Evolutionary conservation across 2,329 filamentous ascomycete genomes (phyloP).

Genomic region (Aspergillus pseudoviridinutans): DNA sequence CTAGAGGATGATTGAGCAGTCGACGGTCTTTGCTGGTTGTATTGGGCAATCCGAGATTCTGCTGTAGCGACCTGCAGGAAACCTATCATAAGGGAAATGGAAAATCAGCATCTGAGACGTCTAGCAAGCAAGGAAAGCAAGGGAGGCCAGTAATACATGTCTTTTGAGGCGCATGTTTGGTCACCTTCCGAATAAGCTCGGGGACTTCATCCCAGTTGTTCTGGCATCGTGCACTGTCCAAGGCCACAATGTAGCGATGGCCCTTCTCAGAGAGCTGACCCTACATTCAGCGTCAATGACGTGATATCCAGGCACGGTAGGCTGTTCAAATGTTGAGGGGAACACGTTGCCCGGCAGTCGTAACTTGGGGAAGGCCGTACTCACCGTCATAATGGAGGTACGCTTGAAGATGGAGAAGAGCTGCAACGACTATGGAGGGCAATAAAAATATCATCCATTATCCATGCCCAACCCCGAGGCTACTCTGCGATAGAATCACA

Average conservation of each 20-base stretch:
- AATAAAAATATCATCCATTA: constrained; percentile 13
- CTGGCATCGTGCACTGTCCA: constrained; percentile 83
- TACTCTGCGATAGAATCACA: constrained; percentile 9
- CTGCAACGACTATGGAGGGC: constrained; percentile 9
- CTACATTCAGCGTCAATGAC: constrained; percentile 28
- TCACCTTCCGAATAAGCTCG: constrained; percentile 86
- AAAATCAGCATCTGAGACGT: constrained; percentile 13
- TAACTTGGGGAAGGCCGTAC: constrained; percentile 3
- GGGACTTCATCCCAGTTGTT: constrained; percentile 82
- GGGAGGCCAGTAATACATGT: constrained; percentile 58
- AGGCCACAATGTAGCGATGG: constrained; percentile 71
- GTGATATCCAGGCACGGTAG: background rate
- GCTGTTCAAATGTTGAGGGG: background rate
- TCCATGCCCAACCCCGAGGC: constrained; percentile 18
- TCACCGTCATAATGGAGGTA: constrained; percentile 21
- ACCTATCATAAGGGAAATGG: constrained; percentile 46
- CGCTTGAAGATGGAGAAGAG: constrained; percentile 5
- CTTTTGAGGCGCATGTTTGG: constrained; percentile 84
- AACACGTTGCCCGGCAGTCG: background rate
- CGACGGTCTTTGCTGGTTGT: constrained; percentile 37
- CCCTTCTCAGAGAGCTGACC: constrained; percentile 66
- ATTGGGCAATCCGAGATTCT: constrained; percentile 62
- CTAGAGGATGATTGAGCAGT: constrained; percentile 35
- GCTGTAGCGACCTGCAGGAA: constrained; percentile 66
- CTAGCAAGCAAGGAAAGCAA: constrained; percentile 9